These are phyloP conservation scores for Cryptococcus maquisensis DNA, from an alignment of 1,284 basidiomycete species.

Conservation along the genomic window DNA sequence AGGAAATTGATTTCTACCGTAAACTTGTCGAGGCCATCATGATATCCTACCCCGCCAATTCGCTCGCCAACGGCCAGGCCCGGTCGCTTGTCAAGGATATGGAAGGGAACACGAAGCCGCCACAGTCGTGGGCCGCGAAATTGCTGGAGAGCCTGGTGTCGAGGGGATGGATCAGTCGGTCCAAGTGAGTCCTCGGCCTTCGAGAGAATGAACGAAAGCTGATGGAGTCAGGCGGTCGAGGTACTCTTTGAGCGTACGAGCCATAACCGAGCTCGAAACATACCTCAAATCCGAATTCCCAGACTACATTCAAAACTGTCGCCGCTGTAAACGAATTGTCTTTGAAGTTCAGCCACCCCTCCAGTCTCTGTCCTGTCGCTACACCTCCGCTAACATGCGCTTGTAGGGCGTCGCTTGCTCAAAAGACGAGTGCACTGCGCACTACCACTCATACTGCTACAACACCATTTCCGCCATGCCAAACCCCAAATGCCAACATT, in stretches of 20 bases:
- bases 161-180: constrained; percentile 40
- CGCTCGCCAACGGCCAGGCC: constrained; percentile 35
- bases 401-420: constrained; percentile 35
- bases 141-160: constrained; percentile 34
- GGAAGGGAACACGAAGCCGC: constrained; percentile 15
- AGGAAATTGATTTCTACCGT: constrained; percentile 42
- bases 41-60: constrained; percentile 42
- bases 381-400: background rate
- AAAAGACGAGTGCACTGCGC: constrained; percentile 27
- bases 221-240: constrained; percentile 31
- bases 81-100: constrained; percentile 16
- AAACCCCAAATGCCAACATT: constrained; percentile 4
- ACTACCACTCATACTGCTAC: constrained; percentile 41
- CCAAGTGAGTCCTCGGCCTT: constrained; percentile 25
- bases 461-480: constrained; percentile 10
- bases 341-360: constrained; percentile 27
- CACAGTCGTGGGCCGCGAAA: constrained; percentile 25
- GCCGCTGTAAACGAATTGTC: constrained; percentile 32
- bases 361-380: background rate
- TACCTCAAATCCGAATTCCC: constrained; percentile 37
- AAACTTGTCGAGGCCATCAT: constrained; percentile 32
- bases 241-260: constrained; percentile 38
- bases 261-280: constrained; percentile 36
- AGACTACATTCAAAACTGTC: constrained; percentile 32
- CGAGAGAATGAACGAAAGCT: background rate